These are phyloP conservation scores for Vitis vinifera DNA, from an alignment of 164 flowering plant genomes.

Conservation along the genomic window ASM3070453v1 NC_081810.1:7084501-7085000, in stretches of 20 bases:
- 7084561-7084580: too few relatives aligned
- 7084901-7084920: too few relatives aligned
- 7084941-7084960: too few relatives aligned
- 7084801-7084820: neutral
- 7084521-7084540: too few relatives aligned
- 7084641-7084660: slow-evolving; percentile 81
- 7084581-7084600: too few relatives aligned
- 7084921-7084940: too few relatives aligned
- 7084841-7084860: slow-evolving; percentile 74
- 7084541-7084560: too few relatives aligned
- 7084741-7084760: slow-evolving; percentile 43
- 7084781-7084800: neutral
- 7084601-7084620: too few relatives aligned
- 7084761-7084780: neutral
- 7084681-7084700: slow-evolving; percentile 69
- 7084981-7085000: too few relatives aligned
- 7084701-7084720: slow-evolving; percentile 62
- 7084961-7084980: too few relatives aligned
- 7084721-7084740: slow-evolving; percentile 67
- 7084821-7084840: slow-evolving; percentile 82
- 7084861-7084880: slow-evolving; percentile 29
- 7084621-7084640: slow-evolving; percentile 7
- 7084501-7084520: too few relatives aligned
- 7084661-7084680: slow-evolving; percentile 80
- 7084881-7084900: neutral